Evolutionary conservation across 2,329 filamentous ascomycete genomes (phyloP), one percentile per base, ranked within the genome.

Genomic region (Chrysoporthe austroafricana): DNA sequence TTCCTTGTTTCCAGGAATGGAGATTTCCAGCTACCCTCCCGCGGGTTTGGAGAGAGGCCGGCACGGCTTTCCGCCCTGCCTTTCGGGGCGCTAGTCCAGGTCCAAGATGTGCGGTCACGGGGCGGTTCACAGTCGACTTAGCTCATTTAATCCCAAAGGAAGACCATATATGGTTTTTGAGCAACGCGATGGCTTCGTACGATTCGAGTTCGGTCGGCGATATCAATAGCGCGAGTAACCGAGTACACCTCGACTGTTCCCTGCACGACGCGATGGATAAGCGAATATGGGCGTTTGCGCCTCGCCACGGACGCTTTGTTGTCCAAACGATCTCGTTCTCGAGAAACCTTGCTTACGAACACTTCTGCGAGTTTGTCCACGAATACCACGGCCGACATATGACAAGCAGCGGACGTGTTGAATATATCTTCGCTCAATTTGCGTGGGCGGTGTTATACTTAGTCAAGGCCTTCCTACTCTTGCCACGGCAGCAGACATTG

Each of bases 311-410:
- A 46, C 44, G 44, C 14, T 18, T 46, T 7, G 44, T 7, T 16
- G 44, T 46, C 14, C 44, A 46, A 16, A 46, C 44, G 3, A n/a
- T 46, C 14, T 16, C 44, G 1, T 5, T 46, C 16, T 18, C 16
- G 44, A 18, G 44, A 18, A 46, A 18, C 18, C 43, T 46, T n/a
- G 44, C 14, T 2, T 4, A 46, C 16, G 44, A 46, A 11, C 4
- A 60, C 39, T 21, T 60, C 11, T 60, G 39, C 36, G 57, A 60
- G 39, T 60, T 60, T 44, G 57, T 60, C 57, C 57, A 60, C 36
- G 57, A 60, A 44, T 60, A 60, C 57, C 57, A 60, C 57, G 57
- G 57, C 36, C 57, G 57, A 14, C n/a, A 60, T 26, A 60, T 60
- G 39, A 26, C 57, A 34, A 44, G 46, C n/a, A 21, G n/a, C 16